phyloP scores from a whole-genome alignment of 1,139 yeast genomes.

The Geotrichum restrictum region DNA sequence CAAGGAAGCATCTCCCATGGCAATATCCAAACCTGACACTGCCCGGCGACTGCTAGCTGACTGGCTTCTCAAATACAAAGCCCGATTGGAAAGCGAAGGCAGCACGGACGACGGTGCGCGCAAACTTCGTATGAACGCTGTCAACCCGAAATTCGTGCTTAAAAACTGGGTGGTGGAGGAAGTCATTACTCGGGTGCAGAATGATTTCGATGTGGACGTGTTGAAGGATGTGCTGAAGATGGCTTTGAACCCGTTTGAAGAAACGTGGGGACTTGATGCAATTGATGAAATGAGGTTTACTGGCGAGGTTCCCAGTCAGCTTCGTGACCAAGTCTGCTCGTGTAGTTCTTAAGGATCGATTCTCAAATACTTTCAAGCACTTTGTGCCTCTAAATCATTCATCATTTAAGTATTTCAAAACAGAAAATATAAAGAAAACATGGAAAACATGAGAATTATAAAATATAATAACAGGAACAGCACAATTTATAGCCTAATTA shows the following conservation, averaged over 20 bases:
- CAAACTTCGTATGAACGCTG: conserved; percentile 41
- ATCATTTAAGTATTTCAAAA: too few species aligned
- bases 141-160: conserved; percentile 79
- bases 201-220: conserved; percentile 27
- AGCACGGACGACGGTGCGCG: conserved; percentile 41
- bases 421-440: not conserved
- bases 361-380: too few species aligned
- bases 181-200: conserved; percentile 48
- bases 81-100: conserved; percentile 42
- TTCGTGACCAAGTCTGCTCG: conserved; percentile 33
- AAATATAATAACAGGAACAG: not conserved
- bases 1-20: conserved; percentile 24
- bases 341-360: conserved; percentile 27
- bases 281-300: conserved; percentile 30
- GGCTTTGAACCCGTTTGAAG: conserved; percentile 40
- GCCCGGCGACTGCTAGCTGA: conserved; percentile 27
- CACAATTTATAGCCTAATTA: not conserved
- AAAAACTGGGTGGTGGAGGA: conserved; percentile 85
- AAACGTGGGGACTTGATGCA: conserved; percentile 33
- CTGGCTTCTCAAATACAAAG: conserved; percentile 44
- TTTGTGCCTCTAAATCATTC: too few species aligned
- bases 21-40: conserved; percentile 5
- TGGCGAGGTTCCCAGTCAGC: conserved; percentile 32
- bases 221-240: conserved; percentile 37
- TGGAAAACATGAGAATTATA: not conserved